phyloP scores from a whole-genome alignment of 2,329 filamentous ascomycete genomes.

The Chaetomiaceae sp. region DNA sequence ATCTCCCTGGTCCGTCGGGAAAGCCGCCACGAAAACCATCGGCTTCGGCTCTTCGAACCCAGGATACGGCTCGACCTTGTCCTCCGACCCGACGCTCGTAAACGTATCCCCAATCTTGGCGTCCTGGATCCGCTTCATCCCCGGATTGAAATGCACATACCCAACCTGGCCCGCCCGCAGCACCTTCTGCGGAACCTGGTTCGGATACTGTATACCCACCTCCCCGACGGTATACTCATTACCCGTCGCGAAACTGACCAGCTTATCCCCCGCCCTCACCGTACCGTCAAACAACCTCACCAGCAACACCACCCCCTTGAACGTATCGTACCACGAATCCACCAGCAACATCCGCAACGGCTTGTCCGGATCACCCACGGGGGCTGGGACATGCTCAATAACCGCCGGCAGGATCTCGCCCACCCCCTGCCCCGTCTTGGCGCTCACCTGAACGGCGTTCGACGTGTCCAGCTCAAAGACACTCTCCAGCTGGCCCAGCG shows the following conservation, averaged over 20 bases:
- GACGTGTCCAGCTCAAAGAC: slow-evolving; percentile 75
- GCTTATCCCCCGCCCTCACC: slow-evolving; percentile 73
- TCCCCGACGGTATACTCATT: slow-evolving; percentile 91
- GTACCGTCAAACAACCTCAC: slow-evolving; percentile 88
- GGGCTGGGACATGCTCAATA: slow-evolving; percentile 77
- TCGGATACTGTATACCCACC: slow-evolving; percentile 93
- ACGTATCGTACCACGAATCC: slow-evolving; percentile 97
- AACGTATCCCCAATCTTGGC: slow-evolving; percentile 96
- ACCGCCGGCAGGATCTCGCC: slow-evolving; percentile 77
- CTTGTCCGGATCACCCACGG: slow-evolving; percentile 65
- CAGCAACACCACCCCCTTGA: slow-evolving; percentile 86
- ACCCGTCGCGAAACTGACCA: slow-evolving; percentile 85
- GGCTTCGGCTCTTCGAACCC: slow-evolving; percentile 97
- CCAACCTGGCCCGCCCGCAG: slow-evolving; percentile 91
- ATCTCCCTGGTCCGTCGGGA: slow-evolving; percentile 85
- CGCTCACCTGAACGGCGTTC: slow-evolving; percentile 64
- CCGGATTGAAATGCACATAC: slow-evolving; percentile 95
- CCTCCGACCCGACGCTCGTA: slow-evolving; percentile 74
- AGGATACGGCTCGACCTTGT: slow-evolving; percentile 71
- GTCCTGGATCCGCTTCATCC: slow-evolving; percentile 95
- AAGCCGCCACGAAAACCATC: slow-evolving; percentile 98
- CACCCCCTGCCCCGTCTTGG: slow-evolving; percentile 90
- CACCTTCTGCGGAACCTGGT: slow-evolving; percentile 73
- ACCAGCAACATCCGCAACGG: slow-evolving; percentile 83
- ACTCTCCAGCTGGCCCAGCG: slow-evolving; percentile 77